Percentiles rank a stretch among this genome's conserved stretches.
phyloP scores from a whole-genome alignment of 441 rosid genomes.

The Pelargonium cotyledonis region DNA sequence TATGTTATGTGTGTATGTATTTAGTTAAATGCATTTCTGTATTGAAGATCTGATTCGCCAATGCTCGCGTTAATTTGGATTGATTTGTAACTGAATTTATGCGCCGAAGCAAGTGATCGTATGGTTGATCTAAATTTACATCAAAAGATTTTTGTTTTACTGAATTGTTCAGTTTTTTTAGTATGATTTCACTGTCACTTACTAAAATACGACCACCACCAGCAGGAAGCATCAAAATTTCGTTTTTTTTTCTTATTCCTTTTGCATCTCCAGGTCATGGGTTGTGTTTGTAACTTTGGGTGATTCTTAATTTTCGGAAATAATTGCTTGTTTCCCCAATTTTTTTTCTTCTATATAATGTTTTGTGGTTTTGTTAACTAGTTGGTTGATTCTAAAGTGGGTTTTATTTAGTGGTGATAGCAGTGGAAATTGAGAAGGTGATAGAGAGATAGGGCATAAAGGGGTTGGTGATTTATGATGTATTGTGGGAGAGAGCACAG shows the following conservation, averaged over 20 bases:
- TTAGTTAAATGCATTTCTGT: neutral
- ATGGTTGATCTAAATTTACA: neutral
- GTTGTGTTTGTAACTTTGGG: neutral
- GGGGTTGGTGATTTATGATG: constrained; percentile 37
- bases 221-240: neutral
- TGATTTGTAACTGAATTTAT: neutral
- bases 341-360: neutral
- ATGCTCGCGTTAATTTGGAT: neutral
- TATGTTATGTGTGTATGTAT: neutral
- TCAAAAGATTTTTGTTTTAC: neutral
- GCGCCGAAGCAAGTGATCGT: neutral
- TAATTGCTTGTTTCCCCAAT: neutral
- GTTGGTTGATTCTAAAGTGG: constrained; percentile 17
- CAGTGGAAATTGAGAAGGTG: constrained; percentile 22
- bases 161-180: neutral
- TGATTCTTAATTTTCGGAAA: neutral
- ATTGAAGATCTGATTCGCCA: constrained; percentile 4
- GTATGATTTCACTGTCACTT: neutral
- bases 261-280: neutral
- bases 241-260: neutral
- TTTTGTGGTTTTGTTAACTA: constrained; percentile 15
- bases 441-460: constrained; percentile 14
- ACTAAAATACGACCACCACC: neutral
- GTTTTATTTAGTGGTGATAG: constrained; percentile 18
- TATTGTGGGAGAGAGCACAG: constrained; percentile 48